A percentile compares a stretch with the other conserved stretches of the same genome.
Evolutionary conservation across 805 yeast genomes (phyloP).

Genomic region (Candida alai): DNA sequence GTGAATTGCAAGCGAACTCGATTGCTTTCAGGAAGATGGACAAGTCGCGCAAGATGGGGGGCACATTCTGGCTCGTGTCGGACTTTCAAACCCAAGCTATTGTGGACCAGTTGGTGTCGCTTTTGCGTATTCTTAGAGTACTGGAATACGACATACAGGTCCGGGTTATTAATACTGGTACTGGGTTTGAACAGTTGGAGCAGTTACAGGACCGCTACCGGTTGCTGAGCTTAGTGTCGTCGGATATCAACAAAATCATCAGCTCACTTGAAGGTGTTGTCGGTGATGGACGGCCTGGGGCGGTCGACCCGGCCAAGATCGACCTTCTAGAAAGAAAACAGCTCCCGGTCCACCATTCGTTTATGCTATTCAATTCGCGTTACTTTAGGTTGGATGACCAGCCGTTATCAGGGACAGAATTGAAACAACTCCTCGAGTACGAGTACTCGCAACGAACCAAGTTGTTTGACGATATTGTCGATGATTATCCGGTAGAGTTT

Average conservation of each 20-base stretch:
- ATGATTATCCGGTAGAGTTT: constrained; percentile 24
- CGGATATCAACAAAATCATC: constrained; percentile 11
- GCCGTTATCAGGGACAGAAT: constrained; percentile 19
- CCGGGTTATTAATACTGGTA: constrained; percentile 27
- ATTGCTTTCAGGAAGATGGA: constrained; percentile 16
- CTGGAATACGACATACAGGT: constrained; percentile 34
- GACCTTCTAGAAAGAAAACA: constrained; percentile 25
- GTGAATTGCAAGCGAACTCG: constrained; percentile 23
- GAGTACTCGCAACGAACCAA: constrained; percentile 47
- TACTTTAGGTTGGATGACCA: constrained; percentile 29
- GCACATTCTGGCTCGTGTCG: constrained; percentile 52
- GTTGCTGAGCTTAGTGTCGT: constrained; percentile 6
- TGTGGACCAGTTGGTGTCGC: constrained; percentile 41
- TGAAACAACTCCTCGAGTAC: constrained; percentile 39
- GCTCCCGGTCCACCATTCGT: constrained; percentile 32
- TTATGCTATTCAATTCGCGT: constrained; percentile 55
- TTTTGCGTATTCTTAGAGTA: constrained; percentile 23
- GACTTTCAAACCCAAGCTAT: constrained; percentile 41
- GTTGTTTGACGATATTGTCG: constrained; percentile 23
- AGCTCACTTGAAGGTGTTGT: constrained; percentile 4
- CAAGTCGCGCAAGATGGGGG: constrained; percentile 41
- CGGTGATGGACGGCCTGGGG: neutral
- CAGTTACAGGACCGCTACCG: constrained; percentile 2
- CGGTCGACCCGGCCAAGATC: constrained; percentile 6
- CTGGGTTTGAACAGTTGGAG: constrained; percentile 6